Base-by-base conservation (phyloP, 2,329 filamentous ascomycete species). In the Botrytis fragariae region DNA sequence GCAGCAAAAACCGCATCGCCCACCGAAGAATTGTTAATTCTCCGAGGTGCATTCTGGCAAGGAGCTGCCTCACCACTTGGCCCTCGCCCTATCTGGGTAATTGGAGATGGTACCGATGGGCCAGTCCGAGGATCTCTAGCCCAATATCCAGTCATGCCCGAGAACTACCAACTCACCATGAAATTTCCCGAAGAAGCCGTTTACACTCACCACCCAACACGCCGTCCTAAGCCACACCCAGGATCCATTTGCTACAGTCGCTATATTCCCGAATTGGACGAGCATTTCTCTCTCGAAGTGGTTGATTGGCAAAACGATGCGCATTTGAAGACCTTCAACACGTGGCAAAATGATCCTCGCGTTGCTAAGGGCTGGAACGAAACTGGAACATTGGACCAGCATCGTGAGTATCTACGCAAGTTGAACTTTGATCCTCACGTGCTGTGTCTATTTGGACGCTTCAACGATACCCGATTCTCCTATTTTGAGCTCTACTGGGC, bases 401-500 rank as follows among this genome's bases (percentile, higher is more conserved):
- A 95, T 81, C 87, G 89, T 74, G 87, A 90, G 78, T 95, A 95
- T 81, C 85, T 78, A 86, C 68, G 87, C 44, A 87, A 87, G 76
- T 86, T 92, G 72, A 89, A 93, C 78, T 86, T 88, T 62, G 92
- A 95, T 80, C 89, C 91, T 42, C 92, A 95, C 81, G 88, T 91
- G 75, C 83, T 94, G 70, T 88, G 90, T 37, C 84, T 95, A 63
- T 84, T 95, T 74, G 93, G 90, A 10, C 87, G 87, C 39, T 95
- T 93, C 80, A 88, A 95, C 72, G 90, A 92, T 44, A 86, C 85
- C 2, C 87, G 85, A 65, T 95, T 95, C 81, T 90, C 91, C 0
- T 95, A 95, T 81, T 94, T 93, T 80, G 93, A 95, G 81, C 85
- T 94, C 2, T 95, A 94, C 81, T 95, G 92, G 92, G 91, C 89